phyloP scores from a whole-genome alignment of 495 filamentous ascomycete species.

The Penicillium diatomitis region DNA sequence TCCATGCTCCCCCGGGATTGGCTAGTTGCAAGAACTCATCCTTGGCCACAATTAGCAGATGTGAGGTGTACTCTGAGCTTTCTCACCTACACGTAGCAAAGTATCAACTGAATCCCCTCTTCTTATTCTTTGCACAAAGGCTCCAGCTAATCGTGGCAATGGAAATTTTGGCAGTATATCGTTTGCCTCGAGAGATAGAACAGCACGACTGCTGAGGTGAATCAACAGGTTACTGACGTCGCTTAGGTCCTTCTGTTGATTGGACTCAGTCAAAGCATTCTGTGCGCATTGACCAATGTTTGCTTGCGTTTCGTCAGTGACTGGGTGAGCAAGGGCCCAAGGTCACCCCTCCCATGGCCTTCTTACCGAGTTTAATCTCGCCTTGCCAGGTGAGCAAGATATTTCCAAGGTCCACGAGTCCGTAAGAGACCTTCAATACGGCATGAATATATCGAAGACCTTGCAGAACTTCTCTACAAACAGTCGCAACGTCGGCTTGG shows the following conservation, averaged over 20 bases:
- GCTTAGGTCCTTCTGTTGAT: background rate
- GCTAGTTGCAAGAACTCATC: background rate
- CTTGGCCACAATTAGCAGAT: background rate
- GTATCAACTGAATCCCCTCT: too few relatives aligned
- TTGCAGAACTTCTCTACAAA: background rate
- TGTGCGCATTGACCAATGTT: background rate
- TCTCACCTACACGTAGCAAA: too few relatives aligned
- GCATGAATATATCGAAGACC: background rate
- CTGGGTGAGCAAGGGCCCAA: too few relatives aligned
- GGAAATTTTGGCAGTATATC: background rate
- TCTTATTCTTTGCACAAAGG: background rate
- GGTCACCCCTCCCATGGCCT: too few relatives aligned
- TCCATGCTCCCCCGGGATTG: slow-evolving; percentile 1
- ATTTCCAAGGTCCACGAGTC: background rate
- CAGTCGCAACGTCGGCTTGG: background rate
- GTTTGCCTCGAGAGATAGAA: background rate
- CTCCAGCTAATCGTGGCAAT: background rate
- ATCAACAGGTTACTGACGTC: background rate
- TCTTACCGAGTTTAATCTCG: background rate
- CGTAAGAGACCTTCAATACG: background rate
- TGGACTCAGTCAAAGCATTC: too few relatives aligned
- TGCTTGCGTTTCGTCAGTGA: too few relatives aligned
- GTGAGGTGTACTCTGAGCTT: too few relatives aligned
- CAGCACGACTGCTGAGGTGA: background rate
- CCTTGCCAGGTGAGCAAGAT: background rate